Conservation (phyloP, 208 protist species). For the Trypanosoma conorhini region DNA sequence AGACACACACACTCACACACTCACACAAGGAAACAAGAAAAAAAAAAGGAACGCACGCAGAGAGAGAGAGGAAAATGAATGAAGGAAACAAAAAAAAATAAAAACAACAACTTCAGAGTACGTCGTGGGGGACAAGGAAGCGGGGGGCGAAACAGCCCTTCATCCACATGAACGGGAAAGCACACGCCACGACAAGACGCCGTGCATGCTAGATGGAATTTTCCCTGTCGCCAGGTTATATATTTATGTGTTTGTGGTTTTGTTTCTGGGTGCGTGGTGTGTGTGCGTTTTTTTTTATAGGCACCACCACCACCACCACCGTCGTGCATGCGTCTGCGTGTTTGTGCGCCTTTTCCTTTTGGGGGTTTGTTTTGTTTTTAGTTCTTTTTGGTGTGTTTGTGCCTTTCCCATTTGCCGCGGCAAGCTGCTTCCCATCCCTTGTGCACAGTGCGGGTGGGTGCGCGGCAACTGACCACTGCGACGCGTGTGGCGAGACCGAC, state of each 20-base stretch:
- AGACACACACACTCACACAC: background rate
- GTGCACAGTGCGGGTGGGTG: background rate
- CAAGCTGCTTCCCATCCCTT: background rate
- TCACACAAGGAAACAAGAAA: background rate
- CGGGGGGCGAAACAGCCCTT: background rate
- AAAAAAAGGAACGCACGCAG: background rate
- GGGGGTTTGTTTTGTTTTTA: no score
- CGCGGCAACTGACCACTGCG: background rate
- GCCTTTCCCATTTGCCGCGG: background rate
- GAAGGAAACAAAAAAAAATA: constrained; percentile 1
- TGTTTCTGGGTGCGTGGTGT: background rate
- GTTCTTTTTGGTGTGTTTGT: background rate
- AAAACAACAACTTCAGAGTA: background rate
- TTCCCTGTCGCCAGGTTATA: background rate
- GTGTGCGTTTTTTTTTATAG: background rate
- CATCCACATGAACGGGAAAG: background rate
- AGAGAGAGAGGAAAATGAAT: constrained; percentile 2
- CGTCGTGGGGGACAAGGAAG: background rate
- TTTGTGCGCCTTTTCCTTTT: no score
- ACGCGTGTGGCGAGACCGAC: background rate
- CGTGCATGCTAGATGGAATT: background rate
- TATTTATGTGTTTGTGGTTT: background rate
- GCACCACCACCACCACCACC: no score
- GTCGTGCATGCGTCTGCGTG: no score
- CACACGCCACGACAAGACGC: background rate